Percentiles rank a stretch among this genome's conserved stretches.
phyloP scores from a whole-genome alignment of 176 grass and related monocot species.

The Juncus effusus region DNA sequence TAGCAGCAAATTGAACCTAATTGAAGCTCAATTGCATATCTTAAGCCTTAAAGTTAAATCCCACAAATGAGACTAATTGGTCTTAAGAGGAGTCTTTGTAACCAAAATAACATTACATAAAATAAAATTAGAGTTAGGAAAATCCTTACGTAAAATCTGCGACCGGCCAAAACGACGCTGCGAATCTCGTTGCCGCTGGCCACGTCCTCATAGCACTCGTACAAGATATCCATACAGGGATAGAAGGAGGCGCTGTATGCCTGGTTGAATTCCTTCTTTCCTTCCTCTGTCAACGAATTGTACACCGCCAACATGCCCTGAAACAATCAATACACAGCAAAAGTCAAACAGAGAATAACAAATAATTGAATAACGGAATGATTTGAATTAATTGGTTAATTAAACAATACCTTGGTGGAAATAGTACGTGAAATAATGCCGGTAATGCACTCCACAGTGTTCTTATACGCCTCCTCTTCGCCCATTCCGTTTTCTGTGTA shows the following conservation, averaged over 20 bases:
- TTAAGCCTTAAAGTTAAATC: too few species aligned
- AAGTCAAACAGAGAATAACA: neutral
- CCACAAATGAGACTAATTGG: too few species aligned
- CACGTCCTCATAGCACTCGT: slow-evolving; percentile 66
- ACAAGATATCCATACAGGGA: slow-evolving; percentile 75
- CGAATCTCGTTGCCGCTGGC: slow-evolving; percentile 69
- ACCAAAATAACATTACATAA: too few species aligned
- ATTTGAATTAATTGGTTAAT: neutral
- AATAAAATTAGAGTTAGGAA: too few species aligned
- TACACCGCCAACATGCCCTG: slow-evolving; percentile 75
- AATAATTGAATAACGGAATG: neutral
- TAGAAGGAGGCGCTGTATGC: slow-evolving; percentile 71
- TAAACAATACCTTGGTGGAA: slow-evolving; percentile 50
- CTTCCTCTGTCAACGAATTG: slow-evolving; percentile 52
- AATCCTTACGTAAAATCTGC: slow-evolving; percentile 63
- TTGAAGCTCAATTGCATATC: too few species aligned
- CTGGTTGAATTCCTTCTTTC: slow-evolving; percentile 60
- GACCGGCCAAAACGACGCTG: slow-evolving; percentile 74
- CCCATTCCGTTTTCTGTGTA: slow-evolving; percentile 77
- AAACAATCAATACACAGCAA: slow-evolving; percentile 1
- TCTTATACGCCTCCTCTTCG: slow-evolving; percentile 59
- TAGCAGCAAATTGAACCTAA: too few species aligned
- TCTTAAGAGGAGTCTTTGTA: too few species aligned
- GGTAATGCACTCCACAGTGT: slow-evolving; percentile 72
- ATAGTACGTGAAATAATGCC: slow-evolving; percentile 73